Base-by-base conservation (phyloP, 208 protist genomes). In the Wallacemonas rigidus region DNA sequence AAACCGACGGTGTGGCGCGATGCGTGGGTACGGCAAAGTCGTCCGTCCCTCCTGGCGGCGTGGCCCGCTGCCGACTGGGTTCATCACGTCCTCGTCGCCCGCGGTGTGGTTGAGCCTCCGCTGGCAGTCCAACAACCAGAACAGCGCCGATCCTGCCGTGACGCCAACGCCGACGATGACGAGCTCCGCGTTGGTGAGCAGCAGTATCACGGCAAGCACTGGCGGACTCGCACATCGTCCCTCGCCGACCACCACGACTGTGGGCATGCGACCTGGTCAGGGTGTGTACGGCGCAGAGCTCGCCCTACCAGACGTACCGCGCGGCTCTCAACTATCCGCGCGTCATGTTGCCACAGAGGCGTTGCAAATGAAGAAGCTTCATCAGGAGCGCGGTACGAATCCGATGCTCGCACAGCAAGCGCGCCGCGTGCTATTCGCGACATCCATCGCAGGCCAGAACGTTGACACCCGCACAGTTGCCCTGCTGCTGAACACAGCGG, bases 361-460 rank as follows among this genome's bases (percentile, higher is more conserved):
- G 47, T 75, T 95, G 67, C 92, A 97, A 73, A 95, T 97, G 92
- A 97, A 97, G 76, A 97, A 97, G 72, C 69, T 97, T 53, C 92
- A 97, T 64, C 89, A 95, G 64, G 89, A 97, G 82, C 87, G 92
- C 11, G 92, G 92, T 12, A 82, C 85, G 38, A 95, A 93, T 69
- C 92, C 92, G 14, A 97, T 97, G 92, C 81, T 97, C 9, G 90
- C 93, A 12, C 93, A 97, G 64, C 93, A 97, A 75, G 93, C 93
- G 1, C 86, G 93, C 48, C 90, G 93, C 39, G 90, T 97, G 4
- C 83, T 97, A 12, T 95, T 97, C 67, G 91, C 89, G 39, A 95
- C 93, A n/a, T 89, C 88, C 5, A 95, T 95, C 63, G 75, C 78
- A 2, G 93, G 93, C 15, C 89, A 95, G 69, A 90, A 86, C 71